phyloP scores from a whole-genome alignment of 2,329 filamentous ascomycete genomes.

The Endoconidiophora polonica region DNA sequence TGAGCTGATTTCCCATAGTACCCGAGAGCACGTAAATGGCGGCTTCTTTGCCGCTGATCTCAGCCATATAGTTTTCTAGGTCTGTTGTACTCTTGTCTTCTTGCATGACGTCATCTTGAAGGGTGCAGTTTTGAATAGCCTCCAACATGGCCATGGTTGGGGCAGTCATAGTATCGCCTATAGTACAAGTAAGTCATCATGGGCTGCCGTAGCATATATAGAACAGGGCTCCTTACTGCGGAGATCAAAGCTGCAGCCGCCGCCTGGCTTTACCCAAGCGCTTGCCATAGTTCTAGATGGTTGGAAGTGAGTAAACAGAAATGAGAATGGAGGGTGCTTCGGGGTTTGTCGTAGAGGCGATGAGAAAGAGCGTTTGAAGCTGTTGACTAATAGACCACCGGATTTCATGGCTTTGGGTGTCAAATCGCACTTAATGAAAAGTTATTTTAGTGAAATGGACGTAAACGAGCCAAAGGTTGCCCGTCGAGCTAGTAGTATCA shows the following conservation, averaged over 20 bases:
- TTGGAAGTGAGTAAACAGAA: not conserved
- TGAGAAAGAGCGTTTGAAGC: too few relatives aligned
- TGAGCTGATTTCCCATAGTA: slow-evolving; percentile 88
- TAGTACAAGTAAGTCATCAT: not conserved
- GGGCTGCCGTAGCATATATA: not conserved
- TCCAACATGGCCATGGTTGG: slow-evolving; percentile 68
- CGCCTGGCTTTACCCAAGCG: slow-evolving; percentile 3
- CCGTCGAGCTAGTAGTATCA: too few relatives aligned
- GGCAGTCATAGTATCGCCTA: slow-evolving; percentile 46
- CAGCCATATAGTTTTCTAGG: slow-evolving; percentile 59
- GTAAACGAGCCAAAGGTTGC: too few relatives aligned
- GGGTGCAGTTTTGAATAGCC: slow-evolving; percentile 56
- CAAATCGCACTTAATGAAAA: too few relatives aligned
- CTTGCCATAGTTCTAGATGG: not conserved
- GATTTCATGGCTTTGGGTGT: too few relatives aligned
- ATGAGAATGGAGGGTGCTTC: too few relatives aligned
- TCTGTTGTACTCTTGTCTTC: slow-evolving; percentile 65
- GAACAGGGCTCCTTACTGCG: slow-evolving; percentile 20
- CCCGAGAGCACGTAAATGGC: slow-evolving; percentile 73
- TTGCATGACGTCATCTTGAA: slow-evolving; percentile 69
- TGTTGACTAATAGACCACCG: too few relatives aligned
- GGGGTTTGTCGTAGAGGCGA: too few relatives aligned
- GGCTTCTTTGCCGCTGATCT: slow-evolving; percentile 57
- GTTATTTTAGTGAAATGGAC: too few relatives aligned
- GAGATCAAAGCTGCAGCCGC: slow-evolving; percentile 23